These are phyloP conservation scores for Russula vinacea DNA, from an alignment of 768 basidiomycete genomes.

Conservation along the genomic window DNA sequence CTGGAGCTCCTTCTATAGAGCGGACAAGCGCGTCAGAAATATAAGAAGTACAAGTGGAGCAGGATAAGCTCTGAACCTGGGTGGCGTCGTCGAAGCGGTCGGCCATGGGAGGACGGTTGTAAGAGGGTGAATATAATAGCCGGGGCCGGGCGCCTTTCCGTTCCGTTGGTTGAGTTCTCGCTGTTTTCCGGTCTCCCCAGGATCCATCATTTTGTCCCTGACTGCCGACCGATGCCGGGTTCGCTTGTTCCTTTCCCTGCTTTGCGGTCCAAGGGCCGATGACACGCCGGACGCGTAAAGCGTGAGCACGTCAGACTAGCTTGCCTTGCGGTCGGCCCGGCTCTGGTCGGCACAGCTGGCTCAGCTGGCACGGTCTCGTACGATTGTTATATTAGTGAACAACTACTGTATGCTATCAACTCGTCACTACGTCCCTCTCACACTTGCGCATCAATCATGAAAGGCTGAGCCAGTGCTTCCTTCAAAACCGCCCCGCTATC, in stretches of 20 bases:
- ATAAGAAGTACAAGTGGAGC: neutral
- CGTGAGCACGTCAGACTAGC: too few species aligned
- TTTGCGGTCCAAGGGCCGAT: too few species aligned
- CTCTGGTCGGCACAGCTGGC: too few species aligned
- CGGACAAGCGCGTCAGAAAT: neutral
- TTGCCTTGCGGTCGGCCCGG: too few species aligned
- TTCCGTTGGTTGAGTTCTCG: neutral
- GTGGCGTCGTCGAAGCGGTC: conserved; percentile 76
- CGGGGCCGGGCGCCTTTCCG: neutral
- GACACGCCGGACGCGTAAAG: too few species aligned
- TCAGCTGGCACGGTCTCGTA: too few species aligned
- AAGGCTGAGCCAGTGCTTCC: conserved; percentile 56
- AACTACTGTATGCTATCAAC: neutral
- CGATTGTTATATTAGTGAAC: too few species aligned
- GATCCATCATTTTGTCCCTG: too few species aligned
- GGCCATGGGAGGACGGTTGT: conserved; percentile 39
- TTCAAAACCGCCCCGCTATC: conserved; percentile 72
- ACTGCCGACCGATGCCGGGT: too few species aligned
- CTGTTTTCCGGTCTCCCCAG: neutral
- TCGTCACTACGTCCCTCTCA: neutral
- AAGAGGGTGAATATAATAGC: neutral
- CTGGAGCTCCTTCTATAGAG: conserved; percentile 72
- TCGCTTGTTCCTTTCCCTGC: too few species aligned
- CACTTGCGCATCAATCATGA: conserved; percentile 35
- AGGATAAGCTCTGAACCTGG: conserved; percentile 47